Evolutionary conservation across 2,329 filamentous ascomycete species (phyloP), one percentile per base, ranked within the genome.

Genomic region (Aspergillus udagawae): DNA sequence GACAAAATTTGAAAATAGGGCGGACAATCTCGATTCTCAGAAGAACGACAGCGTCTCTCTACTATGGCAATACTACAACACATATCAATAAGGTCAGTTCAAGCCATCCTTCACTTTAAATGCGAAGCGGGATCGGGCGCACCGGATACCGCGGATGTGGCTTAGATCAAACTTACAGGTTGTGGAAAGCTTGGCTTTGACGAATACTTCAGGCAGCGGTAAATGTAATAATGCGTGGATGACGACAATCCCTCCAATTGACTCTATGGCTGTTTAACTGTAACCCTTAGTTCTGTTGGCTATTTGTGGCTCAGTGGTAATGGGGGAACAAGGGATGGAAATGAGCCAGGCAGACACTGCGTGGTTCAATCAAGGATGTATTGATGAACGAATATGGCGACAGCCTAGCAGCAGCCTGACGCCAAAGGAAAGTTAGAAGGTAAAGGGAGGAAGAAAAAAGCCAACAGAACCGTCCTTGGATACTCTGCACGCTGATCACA

Each of bases 111-210:
- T 38, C 35, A 59, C 57, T 54, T 56, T 54, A 47, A 47, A 59
- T 59, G 54, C 23, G 21, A 28, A 27, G 27, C 27, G n/a, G 32
- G 50, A 47, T 27, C 23, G 29, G 38, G 27, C 35, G 56, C 50
- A 20, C 50, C 56, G 56, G 56, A 58, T 50, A 47, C 38, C 10
- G 51, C 57, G 57, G 57, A 56, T 59, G 57, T 56, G 57, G 57
- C 57, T 58, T 52, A 45, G 21, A 28, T 45, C 21, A 38, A 45
- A 38, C 32, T 38, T 6, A 7, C 14, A n/a, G 32, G 32, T 7
- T 38, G 14, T 7, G 32, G 32, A 17, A 38, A 17, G 32, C 14
- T 38, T 38, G 32, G 32, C 29, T 32, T 32, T 38, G 32, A 38
- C 32, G 32, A 38, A 38, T 17, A 17, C 32, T 38, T 7, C 14